A percentile compares a stretch with the other conserved stretches of the same genome.
These are phyloP conservation scores for Clarireedia paspali DNA, from an alignment of 2,329 filamentous ascomycete species.

Conservation along the genomic window DNA sequence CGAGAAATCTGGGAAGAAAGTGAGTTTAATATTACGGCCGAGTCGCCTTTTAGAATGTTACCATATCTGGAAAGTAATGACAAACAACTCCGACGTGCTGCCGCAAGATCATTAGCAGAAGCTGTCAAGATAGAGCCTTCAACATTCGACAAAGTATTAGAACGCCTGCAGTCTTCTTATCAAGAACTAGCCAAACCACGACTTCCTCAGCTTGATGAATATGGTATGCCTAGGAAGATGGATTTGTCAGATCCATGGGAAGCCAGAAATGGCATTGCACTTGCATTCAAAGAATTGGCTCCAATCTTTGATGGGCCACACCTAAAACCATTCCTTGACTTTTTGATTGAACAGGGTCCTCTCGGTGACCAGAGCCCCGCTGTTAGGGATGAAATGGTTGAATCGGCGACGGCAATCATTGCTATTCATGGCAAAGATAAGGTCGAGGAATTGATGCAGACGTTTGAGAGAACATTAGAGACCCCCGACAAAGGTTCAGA, in stretches of 20 bases:
- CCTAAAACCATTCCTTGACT: conserved; percentile 72
- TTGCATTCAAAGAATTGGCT: conserved; percentile 78
- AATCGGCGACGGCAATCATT: conserved; percentile 77
- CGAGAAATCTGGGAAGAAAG: conserved; percentile 94
- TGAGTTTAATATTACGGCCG: conserved; percentile 59
- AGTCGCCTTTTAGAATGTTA: conserved; percentile 60
- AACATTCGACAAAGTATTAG: conserved; percentile 54
- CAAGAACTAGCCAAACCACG: conserved; percentile 72
- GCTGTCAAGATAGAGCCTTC: conserved; percentile 54
- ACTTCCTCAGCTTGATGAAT: conserved; percentile 79
- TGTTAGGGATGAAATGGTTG: conserved; percentile 85
- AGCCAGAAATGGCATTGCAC: conserved; percentile 77
- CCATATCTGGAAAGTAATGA: conserved; percentile 77
- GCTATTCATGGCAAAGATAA: conserved; percentile 72
- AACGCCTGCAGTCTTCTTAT: conserved; percentile 63
- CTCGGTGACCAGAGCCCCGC: conserved; percentile 72
- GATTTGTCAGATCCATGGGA: conserved; percentile 90
- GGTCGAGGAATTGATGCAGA: conserved; percentile 84
- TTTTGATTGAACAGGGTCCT: conserved; percentile 78
- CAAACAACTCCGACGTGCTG: conserved; percentile 72
- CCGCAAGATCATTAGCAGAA: conserved; percentile 74
- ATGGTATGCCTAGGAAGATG: conserved; percentile 87
- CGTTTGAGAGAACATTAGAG: conserved; percentile 84
- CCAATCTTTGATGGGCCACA: conserved; percentile 58
- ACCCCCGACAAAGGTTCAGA: conserved; percentile 75